Evolutionary conservation across 352 stramenopile genomes (phyloP), one percentile per base, ranked within the genome.

Genomic region (Phytophthora palmivora): DNA sequence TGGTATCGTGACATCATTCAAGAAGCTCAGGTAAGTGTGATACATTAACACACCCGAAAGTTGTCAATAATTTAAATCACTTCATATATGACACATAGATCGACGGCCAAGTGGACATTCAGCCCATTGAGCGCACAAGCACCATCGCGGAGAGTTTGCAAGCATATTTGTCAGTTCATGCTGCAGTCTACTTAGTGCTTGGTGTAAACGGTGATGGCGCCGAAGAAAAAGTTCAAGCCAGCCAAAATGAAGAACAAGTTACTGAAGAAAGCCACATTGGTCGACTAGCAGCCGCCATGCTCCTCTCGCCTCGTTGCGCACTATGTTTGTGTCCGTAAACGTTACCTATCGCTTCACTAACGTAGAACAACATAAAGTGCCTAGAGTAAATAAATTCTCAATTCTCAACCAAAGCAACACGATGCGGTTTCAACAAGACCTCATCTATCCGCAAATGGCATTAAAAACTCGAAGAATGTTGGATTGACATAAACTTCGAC

Each of bases 101-200:
- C 10, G 49, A 66, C 24, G 78, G 73, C 0, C 22, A 45, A 2
- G 64, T 87, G 16, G 72, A 90, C 26, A 55, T 87, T 6, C 44
- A 84, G 16, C 24, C 68, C 8, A 38, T 88, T 12, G 74, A 76
- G 21, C 30, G 55, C 12, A 75, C 73, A 7, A 59, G 41, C 6
- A 89, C 78, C 0, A 39, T 85, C 32, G 67, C 71, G 0, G 79
- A 91, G 59, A 84, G 79, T 39, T 51, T 89, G 28, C 79, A 91
- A 32, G 59, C 70, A 8, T 91, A 89, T 38, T 34, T 79, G 4
- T 58, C 69, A 4, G 39, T 38, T 1, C 54, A 83, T 14, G 52
- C 64, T 8, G 82, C 78, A 7, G 76, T 78, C 2, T 86, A 82
- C 22, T 44, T 91, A 22, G 44, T 91, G 8, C 39, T 88, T 7